A percentile compares a stretch with the other conserved stretches of the same genome.
phyloP scores from a whole-genome alignment of 1,139 yeast species.

The Taphrina pruni region DNA sequence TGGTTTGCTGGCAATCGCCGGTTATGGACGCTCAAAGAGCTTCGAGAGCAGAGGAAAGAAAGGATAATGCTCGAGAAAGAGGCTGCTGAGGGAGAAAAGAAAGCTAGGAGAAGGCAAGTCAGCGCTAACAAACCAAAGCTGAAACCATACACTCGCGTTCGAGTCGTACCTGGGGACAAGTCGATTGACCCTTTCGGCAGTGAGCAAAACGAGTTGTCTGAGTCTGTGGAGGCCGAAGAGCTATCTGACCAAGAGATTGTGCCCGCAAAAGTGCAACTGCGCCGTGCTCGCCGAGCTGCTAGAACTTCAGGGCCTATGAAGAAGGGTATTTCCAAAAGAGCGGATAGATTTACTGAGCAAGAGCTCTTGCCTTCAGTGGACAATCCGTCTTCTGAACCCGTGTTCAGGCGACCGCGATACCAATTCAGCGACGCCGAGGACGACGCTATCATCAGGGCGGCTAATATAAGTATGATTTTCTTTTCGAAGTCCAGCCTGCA shows the following conservation, averaged over 20 bases:
- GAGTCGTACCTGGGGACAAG: background rate
- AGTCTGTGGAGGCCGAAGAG: background rate
- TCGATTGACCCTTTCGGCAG: background rate
- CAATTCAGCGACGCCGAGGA: constrained; percentile 23
- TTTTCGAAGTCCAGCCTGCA: constrained; percentile 2
- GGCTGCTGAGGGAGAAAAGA: background rate
- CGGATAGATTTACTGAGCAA: constrained; percentile 15
- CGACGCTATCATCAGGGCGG: constrained; percentile 21
- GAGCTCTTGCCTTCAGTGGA: background rate
- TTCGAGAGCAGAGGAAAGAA: constrained; percentile 8
- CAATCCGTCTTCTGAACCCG: background rate
- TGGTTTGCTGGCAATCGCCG: constrained; percentile 17
- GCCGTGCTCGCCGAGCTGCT: background rate
- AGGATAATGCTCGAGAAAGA: constrained; percentile 1
- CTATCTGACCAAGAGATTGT: background rate
- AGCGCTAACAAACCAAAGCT: background rate
- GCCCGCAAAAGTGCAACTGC: background rate
- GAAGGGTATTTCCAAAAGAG: constrained; percentile 19
- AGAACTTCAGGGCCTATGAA: background rate
- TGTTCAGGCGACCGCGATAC: background rate
- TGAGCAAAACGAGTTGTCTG: background rate
- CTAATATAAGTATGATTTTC: constrained; percentile 26
- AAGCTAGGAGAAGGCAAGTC: background rate
- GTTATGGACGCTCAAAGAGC: background rate
- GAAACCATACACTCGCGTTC: background rate